phyloP scores from a whole-genome alignment of 163 green algal genomes.

The Scenedesmus sp. region DNA sequence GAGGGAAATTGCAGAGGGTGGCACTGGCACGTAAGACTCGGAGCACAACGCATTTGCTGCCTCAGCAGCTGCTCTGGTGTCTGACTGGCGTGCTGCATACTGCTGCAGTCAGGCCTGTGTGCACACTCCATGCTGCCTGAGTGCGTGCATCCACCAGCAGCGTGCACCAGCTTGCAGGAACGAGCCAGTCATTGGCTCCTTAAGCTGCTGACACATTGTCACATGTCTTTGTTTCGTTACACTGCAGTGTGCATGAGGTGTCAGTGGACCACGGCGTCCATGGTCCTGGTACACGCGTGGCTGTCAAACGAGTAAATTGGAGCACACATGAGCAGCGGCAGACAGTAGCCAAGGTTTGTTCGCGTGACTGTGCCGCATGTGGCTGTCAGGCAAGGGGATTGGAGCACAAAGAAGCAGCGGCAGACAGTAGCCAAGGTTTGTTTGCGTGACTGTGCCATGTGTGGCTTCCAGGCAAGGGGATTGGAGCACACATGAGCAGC shows the following conservation, averaged over 20 bases:
- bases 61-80: neutral
- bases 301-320: conserved; percentile 46
- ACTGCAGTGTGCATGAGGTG: conserved; percentile 51
- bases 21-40: conserved; percentile 37
- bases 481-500: too few relatives aligned
- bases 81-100: neutral
- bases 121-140: neutral
- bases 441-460: neutral
- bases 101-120: neutral
- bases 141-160: neutral
- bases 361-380: neutral
- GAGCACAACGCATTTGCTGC: neutral
- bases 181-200: too few relatives aligned
- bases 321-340: conserved; percentile 44
- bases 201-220: neutral
- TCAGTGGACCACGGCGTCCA: conserved; percentile 1
- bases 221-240: neutral
- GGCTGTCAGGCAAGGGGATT: too few relatives aligned
- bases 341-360: conserved; percentile 20
- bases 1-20: conserved; percentile 37
- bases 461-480: too few relatives aligned
- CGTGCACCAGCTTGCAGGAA: neutral
- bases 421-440: conserved; percentile 25
- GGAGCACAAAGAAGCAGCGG: conserved; percentile 46
- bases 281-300: neutral